These are phyloP conservation scores for Spongiforma sp. DNA, from an alignment of 1,284 basidiomycete species.

Conservation along the genomic window DNA sequence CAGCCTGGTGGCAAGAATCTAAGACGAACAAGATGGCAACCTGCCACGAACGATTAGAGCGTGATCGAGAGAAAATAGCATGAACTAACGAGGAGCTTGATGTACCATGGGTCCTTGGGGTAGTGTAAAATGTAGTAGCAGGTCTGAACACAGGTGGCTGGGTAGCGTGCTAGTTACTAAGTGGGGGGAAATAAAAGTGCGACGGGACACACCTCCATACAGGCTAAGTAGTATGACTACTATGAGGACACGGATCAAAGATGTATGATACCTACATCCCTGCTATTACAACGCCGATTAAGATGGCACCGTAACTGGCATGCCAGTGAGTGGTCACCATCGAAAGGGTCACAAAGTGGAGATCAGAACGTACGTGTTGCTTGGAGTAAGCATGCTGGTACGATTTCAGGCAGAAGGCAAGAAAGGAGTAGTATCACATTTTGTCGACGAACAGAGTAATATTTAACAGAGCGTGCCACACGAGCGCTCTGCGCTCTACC, in stretches of 20 bases:
- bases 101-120: constrained; percentile 50
- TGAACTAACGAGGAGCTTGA: constrained; percentile 46
- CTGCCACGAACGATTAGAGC: constrained; percentile 32
- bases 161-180: not conserved
- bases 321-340: not conserved
- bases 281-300: constrained; percentile 54
- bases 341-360: not conserved
- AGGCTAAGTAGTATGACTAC: constrained; percentile 41
- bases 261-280: constrained; percentile 41
- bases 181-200: not conserved
- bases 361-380: constrained; percentile 20
- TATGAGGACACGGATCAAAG: not conserved
- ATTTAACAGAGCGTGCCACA: no score
- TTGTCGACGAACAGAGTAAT: no score
- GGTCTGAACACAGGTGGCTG: constrained; percentile 61
- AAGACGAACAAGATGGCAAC: constrained; percentile 51
- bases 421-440: no score
- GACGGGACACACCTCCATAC: constrained; percentile 52
- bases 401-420: no score
- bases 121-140: constrained; percentile 59
- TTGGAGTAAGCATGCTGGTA: no score
- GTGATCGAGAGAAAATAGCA: not conserved
- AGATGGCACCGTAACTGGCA: constrained; percentile 52
- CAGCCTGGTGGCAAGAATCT: constrained; percentile 58
- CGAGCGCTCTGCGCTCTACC: no score